Evolutionary conservation across 768 basidiomycete species (phyloP), one percentile per base, ranked within the genome.

Genomic region (Phylloporus rhodoxanthus): DNA sequence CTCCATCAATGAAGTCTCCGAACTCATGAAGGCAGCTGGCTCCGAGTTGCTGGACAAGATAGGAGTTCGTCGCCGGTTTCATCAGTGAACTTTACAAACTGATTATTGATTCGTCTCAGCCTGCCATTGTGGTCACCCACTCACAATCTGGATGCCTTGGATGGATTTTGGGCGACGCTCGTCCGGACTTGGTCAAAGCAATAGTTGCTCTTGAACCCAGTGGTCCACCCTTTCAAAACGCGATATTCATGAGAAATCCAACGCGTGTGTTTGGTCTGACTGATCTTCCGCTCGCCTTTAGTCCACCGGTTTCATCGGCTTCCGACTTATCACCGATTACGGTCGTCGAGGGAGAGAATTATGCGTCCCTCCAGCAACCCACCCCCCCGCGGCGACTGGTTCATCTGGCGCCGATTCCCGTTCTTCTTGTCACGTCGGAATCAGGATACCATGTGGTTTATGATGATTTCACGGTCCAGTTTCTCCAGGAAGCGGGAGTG

Each of bases 361-460:
- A 64, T 43, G 70, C 71, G 29, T 76, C 72, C 43, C 68, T 73
- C 47, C 66, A 73, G 49, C 78, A 79, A 57, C 58, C 66, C 5
- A 53, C 60, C 0, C 78, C 78, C 2, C 66, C 75, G 5, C 66
- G 74, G 32, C 67, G 64, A 52, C 59, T 78, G 8, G 58, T 61
- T n/a, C 73, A 77, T 53, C 62, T 80, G 19, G 58, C 59, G 13
- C 59, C 68, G 15, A 66, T 76, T 7, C 78, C 76, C 1, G 72
- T 78, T 26, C 61, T 78, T 14, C 52, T 78, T 10, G 66, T 79
- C 47, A 78, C 78, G 1, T 73, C 75, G 0, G 75, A 80, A 52
- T 63, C 76, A 14, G 70, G 78, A 40, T 79, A 74, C 47, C 78
- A 79, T 51, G 64, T 74, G 0, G 64, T 75, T 10, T 79, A 78